phyloP scores from a whole-genome alignment of 257 asterid species.

The Mitragyna speciosa region DNA sequence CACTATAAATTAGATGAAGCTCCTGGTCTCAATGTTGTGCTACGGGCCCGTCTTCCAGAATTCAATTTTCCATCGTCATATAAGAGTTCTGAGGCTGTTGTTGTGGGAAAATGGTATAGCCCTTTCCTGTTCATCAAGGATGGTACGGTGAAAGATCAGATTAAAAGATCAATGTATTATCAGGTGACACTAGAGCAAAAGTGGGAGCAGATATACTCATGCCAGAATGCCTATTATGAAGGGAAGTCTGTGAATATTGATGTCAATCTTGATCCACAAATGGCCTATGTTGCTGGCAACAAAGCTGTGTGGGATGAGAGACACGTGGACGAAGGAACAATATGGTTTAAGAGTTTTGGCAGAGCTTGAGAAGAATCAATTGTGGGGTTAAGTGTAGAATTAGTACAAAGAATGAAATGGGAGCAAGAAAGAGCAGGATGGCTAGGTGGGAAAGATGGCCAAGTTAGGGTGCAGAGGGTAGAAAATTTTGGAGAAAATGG shows the following conservation, averaged over 20 bases:
- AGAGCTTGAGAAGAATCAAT: slow-evolving; percentile 14
- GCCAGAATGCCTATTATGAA: slow-evolving; percentile 16
- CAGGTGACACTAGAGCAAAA: slow-evolving; percentile 57
- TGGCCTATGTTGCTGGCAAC: slow-evolving; percentile 23
- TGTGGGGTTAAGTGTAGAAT: slow-evolving; percentile 54
- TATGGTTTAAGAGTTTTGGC: slow-evolving; percentile 44
- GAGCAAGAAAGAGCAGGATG: slow-evolving; percentile 52
- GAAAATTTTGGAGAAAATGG: slow-evolving; percentile 34
- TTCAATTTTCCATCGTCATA: slow-evolving; percentile 3
- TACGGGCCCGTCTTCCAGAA: slow-evolving; percentile 8
- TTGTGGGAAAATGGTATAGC: slow-evolving; percentile 62
- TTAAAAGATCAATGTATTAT: slow-evolving; percentile 45
- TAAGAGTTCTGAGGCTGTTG: slow-evolving; percentile 14
- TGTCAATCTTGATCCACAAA: slow-evolving; percentile 36
- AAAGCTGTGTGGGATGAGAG: slow-evolving; percentile 40
- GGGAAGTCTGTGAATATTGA: slow-evolving; percentile 38
- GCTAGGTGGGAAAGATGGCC: slow-evolving; percentile 27
- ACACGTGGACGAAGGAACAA: slow-evolving; percentile 29
- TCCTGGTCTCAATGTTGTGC: slow-evolving; percentile 19
- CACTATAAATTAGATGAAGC: slow-evolving; percentile 18
- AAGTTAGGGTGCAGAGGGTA: slow-evolving; percentile 31
- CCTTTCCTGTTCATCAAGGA: slow-evolving; percentile 64
- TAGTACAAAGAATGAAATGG: slow-evolving; percentile 59
- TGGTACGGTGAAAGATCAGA: slow-evolving; percentile 41
- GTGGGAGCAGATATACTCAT: slow-evolving; percentile 50